phyloP scores from a whole-genome alignment of 176 grass and related monocot species.

The Oryza longistaminata region DNA sequence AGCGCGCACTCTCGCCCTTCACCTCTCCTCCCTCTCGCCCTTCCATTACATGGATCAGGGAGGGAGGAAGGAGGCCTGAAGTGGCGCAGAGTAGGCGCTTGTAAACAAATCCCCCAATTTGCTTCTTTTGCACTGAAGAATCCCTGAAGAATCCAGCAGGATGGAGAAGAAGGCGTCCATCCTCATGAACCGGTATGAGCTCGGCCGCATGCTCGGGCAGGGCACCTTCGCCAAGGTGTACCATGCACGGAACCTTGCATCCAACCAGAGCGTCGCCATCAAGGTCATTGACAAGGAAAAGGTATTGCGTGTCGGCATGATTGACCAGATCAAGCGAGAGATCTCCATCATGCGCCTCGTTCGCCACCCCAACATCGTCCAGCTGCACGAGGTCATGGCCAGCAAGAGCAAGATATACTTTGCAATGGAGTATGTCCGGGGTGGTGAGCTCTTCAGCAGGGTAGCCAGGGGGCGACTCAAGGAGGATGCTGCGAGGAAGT shows the following conservation, averaged over 20 bases:
- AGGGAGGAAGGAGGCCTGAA: slow-evolving; percentile 50
- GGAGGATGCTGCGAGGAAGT: slow-evolving; percentile 63
- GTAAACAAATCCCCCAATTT: slow-evolving; percentile 14
- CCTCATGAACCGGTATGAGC: slow-evolving; percentile 82
- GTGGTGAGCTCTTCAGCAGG: slow-evolving; percentile 72
- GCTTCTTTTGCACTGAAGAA: slow-evolving; percentile 12
- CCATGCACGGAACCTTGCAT: slow-evolving; percentile 59
- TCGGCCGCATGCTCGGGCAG: slow-evolving; percentile 71
- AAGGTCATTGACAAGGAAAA: slow-evolving; percentile 92
- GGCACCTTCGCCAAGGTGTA: slow-evolving; percentile 96
- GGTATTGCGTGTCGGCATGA: slow-evolving; percentile 78
- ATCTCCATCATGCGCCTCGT: slow-evolving; percentile 80
- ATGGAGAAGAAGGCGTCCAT: slow-evolving; percentile 85
- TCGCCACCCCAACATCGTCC: slow-evolving; percentile 80
- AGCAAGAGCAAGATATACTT: slow-evolving; percentile 96
- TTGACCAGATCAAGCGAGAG: slow-evolving; percentile 90
- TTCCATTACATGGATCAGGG: slow-evolving; percentile 24
- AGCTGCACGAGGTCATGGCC: slow-evolving; percentile 94
- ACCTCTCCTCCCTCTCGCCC: slow-evolving; percentile 56
- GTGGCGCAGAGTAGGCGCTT: slow-evolving; percentile 43
- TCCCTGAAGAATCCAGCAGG: background rate
- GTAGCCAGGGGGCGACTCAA: slow-evolving; percentile 67
- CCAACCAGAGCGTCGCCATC: slow-evolving; percentile 75
- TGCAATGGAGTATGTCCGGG: slow-evolving; percentile 81
- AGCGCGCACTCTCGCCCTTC: slow-evolving; percentile 47